Percentiles rank a stretch among this genome's conserved stretches.
phyloP scores from a whole-genome alignment of 164 flowering plant species.

The Aristolochia fimbriata region DNA sequence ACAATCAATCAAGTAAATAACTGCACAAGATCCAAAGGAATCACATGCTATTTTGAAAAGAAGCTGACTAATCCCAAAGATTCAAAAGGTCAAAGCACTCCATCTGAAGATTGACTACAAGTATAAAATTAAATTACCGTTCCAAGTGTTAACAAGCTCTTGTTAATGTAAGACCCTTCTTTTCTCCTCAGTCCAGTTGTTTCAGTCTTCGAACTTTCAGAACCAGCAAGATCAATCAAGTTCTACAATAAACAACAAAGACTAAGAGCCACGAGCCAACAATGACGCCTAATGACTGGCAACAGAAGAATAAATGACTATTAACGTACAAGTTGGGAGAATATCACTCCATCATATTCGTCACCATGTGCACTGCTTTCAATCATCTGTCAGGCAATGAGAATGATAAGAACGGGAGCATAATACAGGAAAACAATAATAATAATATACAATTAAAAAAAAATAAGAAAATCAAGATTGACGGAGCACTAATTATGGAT shows the following conservation, averaged over 20 bases:
- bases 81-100: too few species aligned
- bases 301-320: background rate
- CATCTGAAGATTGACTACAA: background rate
- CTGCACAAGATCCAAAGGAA: background rate
- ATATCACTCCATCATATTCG: slow-evolving; percentile 95
- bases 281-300: too few species aligned
- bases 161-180: slow-evolving; percentile 97
- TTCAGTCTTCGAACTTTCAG: slow-evolving; percentile 99
- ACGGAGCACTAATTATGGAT: background rate
- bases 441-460: background rate
- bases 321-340: slow-evolving; percentile 85
- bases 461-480: background rate
- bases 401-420: background rate
- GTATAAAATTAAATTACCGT: slow-evolving; percentile 53
- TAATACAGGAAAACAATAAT: background rate
- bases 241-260: slow-evolving; percentile 36
- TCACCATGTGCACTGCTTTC: slow-evolving; percentile 94
- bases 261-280: too few species aligned
- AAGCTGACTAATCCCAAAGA: too few species aligned
- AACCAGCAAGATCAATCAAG: slow-evolving; percentile 97
- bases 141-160: slow-evolving; percentile 98
- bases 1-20: background rate
- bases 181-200: slow-evolving; percentile 96
- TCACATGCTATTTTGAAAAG: background rate
- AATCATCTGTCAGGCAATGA: slow-evolving; percentile 58